Conservation (phyloP, 2,329 filamentous ascomycete genomes). For the Pseudogymnoascus sp. region DNA sequence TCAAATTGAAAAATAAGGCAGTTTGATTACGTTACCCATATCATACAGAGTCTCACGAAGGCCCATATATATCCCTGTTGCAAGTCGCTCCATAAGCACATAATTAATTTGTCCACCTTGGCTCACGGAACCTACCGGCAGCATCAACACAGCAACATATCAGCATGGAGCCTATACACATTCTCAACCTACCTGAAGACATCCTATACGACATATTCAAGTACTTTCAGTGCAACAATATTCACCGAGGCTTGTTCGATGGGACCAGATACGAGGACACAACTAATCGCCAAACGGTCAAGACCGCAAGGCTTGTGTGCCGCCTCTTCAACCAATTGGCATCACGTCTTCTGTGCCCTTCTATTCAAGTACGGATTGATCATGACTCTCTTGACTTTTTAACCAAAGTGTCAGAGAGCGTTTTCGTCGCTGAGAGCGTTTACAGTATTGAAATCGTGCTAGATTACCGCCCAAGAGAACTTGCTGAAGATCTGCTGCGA, state of each 20-base stretch:
- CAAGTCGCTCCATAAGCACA: no score
- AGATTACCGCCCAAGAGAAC: slow-evolving; percentile 5
- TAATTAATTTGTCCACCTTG: neutral
- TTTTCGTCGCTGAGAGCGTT: neutral
- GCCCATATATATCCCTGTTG: no score
- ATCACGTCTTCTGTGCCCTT: neutral
- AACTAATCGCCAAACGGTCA: neutral
- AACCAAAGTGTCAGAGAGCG: neutral
- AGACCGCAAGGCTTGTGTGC: neutral
- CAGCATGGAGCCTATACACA: neutral
- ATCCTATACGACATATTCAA: neutral
- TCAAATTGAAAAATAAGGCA: neutral
- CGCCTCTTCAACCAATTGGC: neutral
- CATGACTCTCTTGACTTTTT: neutral
- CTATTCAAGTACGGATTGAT: slow-evolving; percentile 4
- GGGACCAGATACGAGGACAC: neutral
- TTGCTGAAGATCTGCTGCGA: slow-evolving; percentile 1
- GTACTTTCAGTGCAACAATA: neutral
- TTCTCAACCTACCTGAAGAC: neutral
- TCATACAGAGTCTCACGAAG: no score
- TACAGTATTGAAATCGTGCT: slow-evolving; percentile 1
- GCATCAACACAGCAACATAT: neutral
- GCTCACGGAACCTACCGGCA: neutral
- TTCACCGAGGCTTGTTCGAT: neutral
- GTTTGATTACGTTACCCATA: no score